These are phyloP conservation scores for Chytriomyces hyalinus DNA, from an alignment of 192 early-diverging fungal species.

Conservation along the genomic window DNA sequence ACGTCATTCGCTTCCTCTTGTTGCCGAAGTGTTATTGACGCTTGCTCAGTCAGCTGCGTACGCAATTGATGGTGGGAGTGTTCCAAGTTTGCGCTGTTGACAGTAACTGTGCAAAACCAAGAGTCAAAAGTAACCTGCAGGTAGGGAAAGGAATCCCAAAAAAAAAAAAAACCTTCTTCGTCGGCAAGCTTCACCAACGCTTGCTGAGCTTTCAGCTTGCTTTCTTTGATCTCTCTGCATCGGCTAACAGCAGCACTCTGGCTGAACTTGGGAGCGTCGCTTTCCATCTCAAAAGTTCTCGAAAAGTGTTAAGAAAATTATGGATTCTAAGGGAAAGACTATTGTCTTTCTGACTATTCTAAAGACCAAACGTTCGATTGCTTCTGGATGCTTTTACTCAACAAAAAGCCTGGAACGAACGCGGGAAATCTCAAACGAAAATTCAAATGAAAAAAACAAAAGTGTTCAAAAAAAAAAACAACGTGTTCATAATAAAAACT, in stretches of 20 bases:
- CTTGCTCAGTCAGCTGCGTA: slow-evolving; percentile 13
- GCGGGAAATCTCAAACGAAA: neutral
- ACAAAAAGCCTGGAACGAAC: neutral
- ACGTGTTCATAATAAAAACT: neutral
- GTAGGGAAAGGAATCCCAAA: neutral
- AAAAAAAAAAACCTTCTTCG: slow-evolving; percentile 32
- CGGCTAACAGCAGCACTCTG: slow-evolving; percentile 20
- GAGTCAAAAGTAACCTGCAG: neutral
- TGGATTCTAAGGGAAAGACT: no score
- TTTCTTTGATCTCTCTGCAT: slow-evolving; percentile 28
- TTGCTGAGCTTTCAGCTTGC: slow-evolving; percentile 30
- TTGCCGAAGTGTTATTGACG: neutral
- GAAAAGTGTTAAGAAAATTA: no score
- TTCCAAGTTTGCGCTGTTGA: slow-evolving; percentile 15
- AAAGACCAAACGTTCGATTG: neutral
- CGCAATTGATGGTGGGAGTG: neutral
- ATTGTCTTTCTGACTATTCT: no score
- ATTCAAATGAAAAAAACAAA: neutral
- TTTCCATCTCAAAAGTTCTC: neutral
- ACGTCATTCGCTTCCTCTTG: slow-evolving; percentile 19
- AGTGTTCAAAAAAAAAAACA: neutral
- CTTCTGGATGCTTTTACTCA: neutral
- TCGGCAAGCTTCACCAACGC: slow-evolving; percentile 34
- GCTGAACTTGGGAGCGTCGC: neutral
- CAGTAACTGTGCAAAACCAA: neutral